phyloP scores from a whole-genome alignment of 2,329 filamentous ascomycete genomes.

The Fusarium sp. region DNA sequence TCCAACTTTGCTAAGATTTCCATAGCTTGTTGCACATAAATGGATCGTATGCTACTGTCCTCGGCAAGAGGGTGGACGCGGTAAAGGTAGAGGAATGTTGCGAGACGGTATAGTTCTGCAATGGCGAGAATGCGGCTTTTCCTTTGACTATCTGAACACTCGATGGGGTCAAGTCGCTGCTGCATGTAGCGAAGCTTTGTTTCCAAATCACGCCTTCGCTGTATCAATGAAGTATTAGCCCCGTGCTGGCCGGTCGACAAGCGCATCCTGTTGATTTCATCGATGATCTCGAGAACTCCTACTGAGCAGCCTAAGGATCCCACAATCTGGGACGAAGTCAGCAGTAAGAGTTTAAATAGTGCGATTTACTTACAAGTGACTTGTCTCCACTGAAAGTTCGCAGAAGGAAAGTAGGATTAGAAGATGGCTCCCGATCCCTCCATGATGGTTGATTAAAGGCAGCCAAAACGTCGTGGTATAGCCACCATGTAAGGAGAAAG shows the following conservation, averaged over 20 bases:
- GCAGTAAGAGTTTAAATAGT: rapidly evolving
- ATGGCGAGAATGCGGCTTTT: neutral
- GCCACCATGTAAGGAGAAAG: neutral
- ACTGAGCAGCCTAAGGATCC: conserved; percentile 6
- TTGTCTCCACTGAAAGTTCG: neutral
- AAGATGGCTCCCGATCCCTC: neutral
- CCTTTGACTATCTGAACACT: neutral
- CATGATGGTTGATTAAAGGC: neutral
- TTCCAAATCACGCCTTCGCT: neutral
- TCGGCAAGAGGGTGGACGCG: neutral
- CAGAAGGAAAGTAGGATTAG: too few relatives aligned
- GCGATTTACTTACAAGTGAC: neutral
- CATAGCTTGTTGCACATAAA: neutral
- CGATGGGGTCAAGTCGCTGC: neutral
- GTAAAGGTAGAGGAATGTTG: neutral
- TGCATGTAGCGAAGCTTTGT: neutral
- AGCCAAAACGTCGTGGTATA: neutral
- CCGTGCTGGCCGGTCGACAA: neutral
- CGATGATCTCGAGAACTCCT: neutral
- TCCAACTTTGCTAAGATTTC: neutral
- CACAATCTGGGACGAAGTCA: neutral
- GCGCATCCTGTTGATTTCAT: neutral
- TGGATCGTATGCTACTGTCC: neutral
- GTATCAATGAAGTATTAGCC: neutral
- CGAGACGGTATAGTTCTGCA: conserved; percentile 1